These are phyloP conservation scores for Sugiyamaella japonica DNA, from an alignment of 1,139 yeast genomes.

Conservation along the genomic window DNA sequence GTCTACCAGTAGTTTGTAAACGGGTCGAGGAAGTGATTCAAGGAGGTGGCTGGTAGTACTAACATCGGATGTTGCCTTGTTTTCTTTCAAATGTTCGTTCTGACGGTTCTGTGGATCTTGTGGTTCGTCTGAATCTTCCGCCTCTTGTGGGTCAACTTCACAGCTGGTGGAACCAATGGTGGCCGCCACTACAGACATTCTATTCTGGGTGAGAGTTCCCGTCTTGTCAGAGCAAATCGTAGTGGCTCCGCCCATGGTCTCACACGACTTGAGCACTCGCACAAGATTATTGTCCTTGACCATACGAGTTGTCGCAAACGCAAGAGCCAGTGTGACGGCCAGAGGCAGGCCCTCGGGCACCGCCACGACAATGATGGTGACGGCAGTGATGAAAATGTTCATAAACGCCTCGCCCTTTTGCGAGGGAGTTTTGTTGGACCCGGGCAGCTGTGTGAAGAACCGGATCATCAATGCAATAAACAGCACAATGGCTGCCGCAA, in stretches of 20 bases:
- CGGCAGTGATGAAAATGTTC: conserved; percentile 84
- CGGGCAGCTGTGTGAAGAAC: conserved; percentile 66
- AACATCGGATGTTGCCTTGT: too few relatives aligned
- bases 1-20: conserved; percentile 48
- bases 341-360: conserved; percentile 98
- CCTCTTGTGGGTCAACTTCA: conserved; percentile 44
- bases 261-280: conserved; percentile 91
- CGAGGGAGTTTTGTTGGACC: conserved; percentile 53
- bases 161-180: conserved; percentile 48
- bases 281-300: conserved; percentile 94
- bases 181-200: conserved; percentile 85
- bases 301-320: conserved; percentile 98
- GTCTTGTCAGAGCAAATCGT: conserved; percentile 97
- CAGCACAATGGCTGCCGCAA: conserved; percentile 74
- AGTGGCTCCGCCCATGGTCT: conserved; percentile 98
- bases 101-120: background rate
- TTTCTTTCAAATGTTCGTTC: too few relatives aligned
- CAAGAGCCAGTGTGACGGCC: conserved; percentile 93
- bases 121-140: background rate
- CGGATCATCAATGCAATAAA: conserved; percentile 78
- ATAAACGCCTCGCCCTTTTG: conserved; percentile 82
- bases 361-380: conserved; percentile 93
- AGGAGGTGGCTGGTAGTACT: too few relatives aligned
- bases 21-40: conserved; percentile 34
- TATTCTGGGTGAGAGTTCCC: conserved; percentile 91